Evolutionary conservation across 345 rosid genomes (phyloP).

Genomic region (Melastoma malabathricum): DNA sequence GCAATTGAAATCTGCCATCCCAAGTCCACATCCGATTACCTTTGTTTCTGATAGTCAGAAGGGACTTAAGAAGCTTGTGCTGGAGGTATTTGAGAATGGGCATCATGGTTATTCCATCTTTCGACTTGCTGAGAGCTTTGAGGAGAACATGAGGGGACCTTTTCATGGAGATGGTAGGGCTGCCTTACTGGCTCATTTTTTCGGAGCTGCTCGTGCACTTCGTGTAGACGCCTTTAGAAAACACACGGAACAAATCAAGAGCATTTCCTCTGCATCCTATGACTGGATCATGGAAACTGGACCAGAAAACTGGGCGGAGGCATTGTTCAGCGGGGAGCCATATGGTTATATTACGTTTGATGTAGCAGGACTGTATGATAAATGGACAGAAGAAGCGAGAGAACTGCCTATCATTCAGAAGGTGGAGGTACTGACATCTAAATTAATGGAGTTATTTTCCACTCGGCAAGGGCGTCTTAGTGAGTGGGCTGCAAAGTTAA

Average conservation of each 20-base stretch:
- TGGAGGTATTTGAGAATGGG: constrained; percentile 52
- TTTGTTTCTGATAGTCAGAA: constrained; percentile 74
- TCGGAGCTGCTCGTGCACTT: constrained; percentile 70
- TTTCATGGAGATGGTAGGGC: constrained; percentile 73
- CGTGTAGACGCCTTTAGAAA: constrained; percentile 43
- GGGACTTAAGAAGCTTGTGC: constrained; percentile 39
- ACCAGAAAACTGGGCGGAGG: constrained; percentile 54
- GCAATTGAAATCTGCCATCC: constrained; percentile 45
- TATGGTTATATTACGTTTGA: constrained; percentile 47
- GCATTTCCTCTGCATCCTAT: constrained; percentile 52
- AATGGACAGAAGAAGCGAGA: constrained; percentile 65
- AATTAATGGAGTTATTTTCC: constrained; percentile 44
- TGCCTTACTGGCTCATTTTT: constrained; percentile 43
- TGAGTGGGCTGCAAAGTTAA: constrained; percentile 46
- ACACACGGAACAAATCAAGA: constrained; percentile 45
- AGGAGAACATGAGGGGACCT: constrained; percentile 57
- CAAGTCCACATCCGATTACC: constrained; percentile 42
- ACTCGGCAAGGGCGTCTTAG: constrained; percentile 27
- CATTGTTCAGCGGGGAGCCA: constrained; percentile 60
- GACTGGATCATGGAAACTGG: constrained; percentile 75
- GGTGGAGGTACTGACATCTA: constrained; percentile 33
- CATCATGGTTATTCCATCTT: constrained; percentile 62
- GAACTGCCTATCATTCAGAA: constrained; percentile 60
- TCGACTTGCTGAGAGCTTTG: constrained; percentile 63
- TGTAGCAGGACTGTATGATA: constrained; percentile 39